Evolutionary conservation across 768 basidiomycete genomes (phyloP), one percentile per base, ranked within the genome.

Genomic region (Auriscalpium microsporum): DNA sequence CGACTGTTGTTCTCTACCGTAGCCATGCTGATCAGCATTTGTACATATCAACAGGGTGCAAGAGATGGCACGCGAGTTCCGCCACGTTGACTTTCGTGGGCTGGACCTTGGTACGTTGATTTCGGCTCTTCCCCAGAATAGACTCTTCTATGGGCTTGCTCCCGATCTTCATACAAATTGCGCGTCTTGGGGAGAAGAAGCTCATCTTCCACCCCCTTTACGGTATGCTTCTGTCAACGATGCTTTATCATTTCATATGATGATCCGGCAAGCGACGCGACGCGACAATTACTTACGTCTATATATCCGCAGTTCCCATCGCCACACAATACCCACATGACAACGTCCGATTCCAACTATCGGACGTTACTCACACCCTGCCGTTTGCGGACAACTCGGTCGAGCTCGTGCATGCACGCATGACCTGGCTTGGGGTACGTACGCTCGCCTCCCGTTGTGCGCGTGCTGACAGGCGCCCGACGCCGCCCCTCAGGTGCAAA

Each of bases 21-120:
- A 4, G 28, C 28, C 28, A 28, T 28, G 4, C 28, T 28, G 28
- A 28, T 4, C 28, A 28, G 28, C 28, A 28, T 28, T 28, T 28
- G 28, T 28, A 28, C 28, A 28, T 28, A 36, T 16, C 49, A 53
- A 58, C 64, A 91, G 89, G 89, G 73, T 82, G 4, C 75, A 84
- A 68, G 85, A 89, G 60, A 85, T 91, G 83, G 86, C 84, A 53
- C 68, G 64, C 47, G 72, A 74, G 49, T 91, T 84, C 65, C 83
- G 81, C 16, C 72, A 78, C 62, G 84, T 80, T 58, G 69, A 71
- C 62, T 87, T 90, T 66, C 73, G 77, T 61, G 90, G 85, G 44
- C 68, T 88, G 51, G 90, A 92, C 69, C 84, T 89, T 61, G 89
- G 89, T 90, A 67, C 62, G 78, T 66, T 61, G 28, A 38, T 45